A percentile compares a stretch with the other conserved stretches of the same genome.
Evolutionary conservation across 768 basidiomycete genomes (phyloP).

Genomic region (Lentinula guzmanii): DNA sequence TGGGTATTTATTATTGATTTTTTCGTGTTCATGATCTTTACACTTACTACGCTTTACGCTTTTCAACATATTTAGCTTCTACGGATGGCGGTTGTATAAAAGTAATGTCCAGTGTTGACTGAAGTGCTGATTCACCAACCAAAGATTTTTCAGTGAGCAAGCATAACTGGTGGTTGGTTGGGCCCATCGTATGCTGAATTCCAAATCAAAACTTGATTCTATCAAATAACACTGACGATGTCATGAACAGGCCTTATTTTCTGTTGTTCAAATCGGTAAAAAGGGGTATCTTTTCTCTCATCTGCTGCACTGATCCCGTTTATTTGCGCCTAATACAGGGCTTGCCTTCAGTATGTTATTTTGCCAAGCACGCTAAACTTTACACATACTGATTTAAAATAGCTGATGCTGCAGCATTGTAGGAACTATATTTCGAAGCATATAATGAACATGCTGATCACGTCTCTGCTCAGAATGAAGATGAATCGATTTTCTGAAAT

Average conservation of each 20-base stretch:
- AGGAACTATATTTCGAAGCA: neutral
- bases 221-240: no score
- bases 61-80: neutral
- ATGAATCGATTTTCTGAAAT: no score
- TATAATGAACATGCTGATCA: neutral
- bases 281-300: no score
- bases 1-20: neutral
- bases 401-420: neutral
- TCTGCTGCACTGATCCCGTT: no score
- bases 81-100: neutral
- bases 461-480: no score
- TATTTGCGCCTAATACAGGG: no score
- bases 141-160: slow-evolving; percentile 3
- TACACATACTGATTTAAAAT: neutral
- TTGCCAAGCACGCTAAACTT: no score
- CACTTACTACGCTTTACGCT: no score
- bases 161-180: slow-evolving; percentile 10
- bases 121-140: neutral
- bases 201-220: no score
- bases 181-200: slow-evolving; percentile 5
- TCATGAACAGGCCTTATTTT: neutral
- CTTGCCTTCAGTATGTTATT: no score
- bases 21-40: neutral
- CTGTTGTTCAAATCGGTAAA: neutral
- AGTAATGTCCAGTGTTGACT: neutral